A percentile compares a stretch with the other conserved stretches of the same genome.
Conservation (phyloP, 2,329 filamentous ascomycete genomes). For the Penicillium corylophilum region DNA sequence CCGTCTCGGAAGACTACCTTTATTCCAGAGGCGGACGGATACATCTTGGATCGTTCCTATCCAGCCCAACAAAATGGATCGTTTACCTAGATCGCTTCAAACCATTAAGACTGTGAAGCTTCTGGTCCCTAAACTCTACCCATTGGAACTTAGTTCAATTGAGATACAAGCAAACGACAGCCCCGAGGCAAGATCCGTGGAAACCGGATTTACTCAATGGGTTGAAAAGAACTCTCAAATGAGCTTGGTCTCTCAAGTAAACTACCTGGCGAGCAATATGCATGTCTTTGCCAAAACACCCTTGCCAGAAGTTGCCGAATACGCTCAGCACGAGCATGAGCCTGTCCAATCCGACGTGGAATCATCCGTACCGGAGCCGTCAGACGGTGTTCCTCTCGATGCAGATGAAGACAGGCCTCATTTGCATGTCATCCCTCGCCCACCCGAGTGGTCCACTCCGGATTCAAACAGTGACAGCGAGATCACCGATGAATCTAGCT, state of each 20-base stretch:
- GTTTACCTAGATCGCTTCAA: constrained; percentile 62
- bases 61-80: constrained; percentile 60
- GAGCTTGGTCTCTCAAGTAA: constrained; percentile 71
- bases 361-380: constrained; percentile 11
- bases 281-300: constrained; percentile 63
- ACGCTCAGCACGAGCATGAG: constrained; percentile 15
- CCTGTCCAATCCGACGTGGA: constrained; percentile 10
- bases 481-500: constrained; percentile 45
- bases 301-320: constrained; percentile 25
- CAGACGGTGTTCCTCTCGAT: background rate
- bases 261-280: constrained; percentile 71
- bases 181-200: constrained; percentile 60
- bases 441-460: constrained; percentile 68
- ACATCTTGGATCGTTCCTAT: constrained; percentile 69
- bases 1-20: constrained; percentile 65
- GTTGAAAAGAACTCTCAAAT: constrained; percentile 57
- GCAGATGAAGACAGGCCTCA: constrained; percentile 57
- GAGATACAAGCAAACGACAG: constrained; percentile 64
- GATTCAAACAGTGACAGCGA: constrained; percentile 37
- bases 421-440: constrained; percentile 69
- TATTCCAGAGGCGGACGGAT: constrained; percentile 69
- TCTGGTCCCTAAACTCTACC: constrained; percentile 69
- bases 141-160: constrained; percentile 65
- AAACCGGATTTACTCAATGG: constrained; percentile 64
- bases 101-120: constrained; percentile 64